Conservation (phyloP, 2,329 filamentous ascomycete species). For the Pseudofabraea citricarpa region DNA sequence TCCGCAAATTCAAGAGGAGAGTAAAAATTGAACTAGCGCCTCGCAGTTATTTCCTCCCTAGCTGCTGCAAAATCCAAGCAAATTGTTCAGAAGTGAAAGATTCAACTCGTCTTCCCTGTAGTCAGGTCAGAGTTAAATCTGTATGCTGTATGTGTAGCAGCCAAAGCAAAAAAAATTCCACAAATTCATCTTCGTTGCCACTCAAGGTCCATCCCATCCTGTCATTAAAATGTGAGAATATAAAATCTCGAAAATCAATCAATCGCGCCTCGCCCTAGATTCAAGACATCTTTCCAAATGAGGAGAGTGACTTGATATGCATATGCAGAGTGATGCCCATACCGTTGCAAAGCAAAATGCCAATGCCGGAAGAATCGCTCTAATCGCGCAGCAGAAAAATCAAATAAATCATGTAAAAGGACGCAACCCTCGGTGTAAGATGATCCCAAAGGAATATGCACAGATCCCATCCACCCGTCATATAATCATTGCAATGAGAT, state of each 20-base stretch:
- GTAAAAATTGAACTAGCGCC: background rate
- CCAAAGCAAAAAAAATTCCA: constrained; percentile 2
- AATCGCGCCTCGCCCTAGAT: constrained; percentile 9
- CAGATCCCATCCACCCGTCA: constrained; percentile 4
- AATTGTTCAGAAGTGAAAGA: constrained; percentile 7
- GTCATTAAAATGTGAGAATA: constrained; percentile 18
- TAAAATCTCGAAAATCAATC: constrained; percentile 10
- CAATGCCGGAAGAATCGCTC: constrained; percentile 22
- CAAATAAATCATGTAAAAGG: constrained; percentile 11
- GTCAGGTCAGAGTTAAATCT: background rate
- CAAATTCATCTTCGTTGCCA: background rate
- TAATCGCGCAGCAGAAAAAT: constrained; percentile 18
- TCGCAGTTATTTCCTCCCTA: constrained; percentile 3
- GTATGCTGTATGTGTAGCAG: constrained; percentile 2
- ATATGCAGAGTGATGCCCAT: constrained; percentile 10
- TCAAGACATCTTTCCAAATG: constrained; percentile 17
- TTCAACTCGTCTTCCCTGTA: constrained; percentile 5
- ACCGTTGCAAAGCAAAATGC: constrained; percentile 9
- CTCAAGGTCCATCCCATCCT: constrained; percentile 14
- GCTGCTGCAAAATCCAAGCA: background rate
- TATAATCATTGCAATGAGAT: constrained; percentile 1
- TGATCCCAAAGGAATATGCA: constrained; percentile 17
- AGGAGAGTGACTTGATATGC: constrained; percentile 13
- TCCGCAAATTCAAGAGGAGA: background rate
- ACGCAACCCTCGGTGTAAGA: constrained; percentile 4